Evolutionary conservation across 192 early-diverging fungal species (phyloP), one percentile per base, ranked within the genome.

Genomic region (Dispira simplex): DNA sequence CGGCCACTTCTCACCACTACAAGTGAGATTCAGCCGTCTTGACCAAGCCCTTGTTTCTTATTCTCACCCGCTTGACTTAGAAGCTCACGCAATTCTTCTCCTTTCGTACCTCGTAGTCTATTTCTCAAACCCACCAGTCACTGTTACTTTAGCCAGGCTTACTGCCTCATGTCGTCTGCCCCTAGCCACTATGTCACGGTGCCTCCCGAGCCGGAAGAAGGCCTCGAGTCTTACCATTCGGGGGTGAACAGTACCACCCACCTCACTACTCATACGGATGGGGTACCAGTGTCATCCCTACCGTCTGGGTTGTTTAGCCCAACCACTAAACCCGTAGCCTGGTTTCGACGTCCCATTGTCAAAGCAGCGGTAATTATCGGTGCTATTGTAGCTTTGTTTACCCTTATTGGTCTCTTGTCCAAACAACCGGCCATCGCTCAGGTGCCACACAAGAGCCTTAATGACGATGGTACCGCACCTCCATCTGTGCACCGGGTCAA

Each of bases 361-460:
- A 25, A 39, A 9, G 59, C 59, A 6, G 11, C 46, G 44, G 44
- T 62, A 12, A 18, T 62, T 14, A 20, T 62, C 44, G 59, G 59
- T 45, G 16, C 44, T 45, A 20, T 62, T n/a, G 59, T 62, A 11
- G 43, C 16, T 12, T 43, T 62, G 0, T 62, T 62, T 45, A 62
- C 59, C 8, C 23, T 39, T 8, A 25, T 62, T 3, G 59, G 59
- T 16, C 59, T 62, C 6, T 45, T 62, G 28, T 62, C 59, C 11
- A 62, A 62, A 25, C 59, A 62, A n/a, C 59, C 59, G 2, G 59
- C 59, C 12, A 18, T 25, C n/a, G 44, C 43, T 20, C 59, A 62
- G 44, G 59, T 45, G 18, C 59, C 59, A n/a, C 20, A 12, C 28
- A 44, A 14, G 8, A 45, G 43, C 44, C 16, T 62, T 25, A 62